These are phyloP conservation scores for Aureobasidium lini DNA, from an alignment of 2,329 filamentous ascomycete species.

Conservation along the genomic window DNA sequence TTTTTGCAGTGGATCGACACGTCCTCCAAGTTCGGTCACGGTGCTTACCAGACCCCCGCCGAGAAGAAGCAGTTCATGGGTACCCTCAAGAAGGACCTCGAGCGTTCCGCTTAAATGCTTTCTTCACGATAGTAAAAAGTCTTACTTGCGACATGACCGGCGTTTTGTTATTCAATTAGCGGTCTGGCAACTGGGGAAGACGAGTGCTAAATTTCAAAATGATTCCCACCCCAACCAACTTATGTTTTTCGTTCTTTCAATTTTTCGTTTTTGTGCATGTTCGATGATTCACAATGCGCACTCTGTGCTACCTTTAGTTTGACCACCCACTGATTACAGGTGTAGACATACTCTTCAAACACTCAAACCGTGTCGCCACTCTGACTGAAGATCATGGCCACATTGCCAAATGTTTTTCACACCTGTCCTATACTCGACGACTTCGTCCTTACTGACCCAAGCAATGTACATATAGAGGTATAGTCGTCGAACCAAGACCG, in stretches of 20 bases:
- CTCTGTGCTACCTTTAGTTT: too few relatives aligned
- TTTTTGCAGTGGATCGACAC: slow-evolving; percentile 80
- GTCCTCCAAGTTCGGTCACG: slow-evolving; percentile 99
- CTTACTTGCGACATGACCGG: slow-evolving; percentile 7
- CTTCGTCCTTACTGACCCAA: too few relatives aligned
- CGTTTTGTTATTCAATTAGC: slow-evolving; percentile 8
- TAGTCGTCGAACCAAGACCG: too few relatives aligned
- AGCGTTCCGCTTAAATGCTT: slow-evolving; percentile 18
- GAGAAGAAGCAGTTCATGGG: slow-evolving; percentile 98
- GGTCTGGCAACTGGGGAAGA: slow-evolving; percentile 9
- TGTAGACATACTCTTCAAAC: too few relatives aligned
- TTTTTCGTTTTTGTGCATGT: neutral
- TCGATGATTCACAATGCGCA: neutral
- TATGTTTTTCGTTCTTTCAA: neutral
- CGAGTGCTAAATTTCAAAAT: slow-evolving; percentile 11
- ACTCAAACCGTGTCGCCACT: too few relatives aligned
- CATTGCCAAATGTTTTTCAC: too few relatives aligned
- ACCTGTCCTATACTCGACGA: too few relatives aligned
- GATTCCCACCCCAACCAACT: slow-evolving; percentile 6
- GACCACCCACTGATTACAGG: too few relatives aligned
- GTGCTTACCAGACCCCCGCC: slow-evolving; percentile 95
- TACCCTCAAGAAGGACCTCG: slow-evolving; percentile 98
- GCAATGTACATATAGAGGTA: too few relatives aligned
- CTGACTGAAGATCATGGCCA: too few relatives aligned
- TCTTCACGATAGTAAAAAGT: slow-evolving; percentile 4